Base-by-base conservation (phyloP, 2,329 filamentous ascomycete species). In the Fusarium piperis region DNA sequence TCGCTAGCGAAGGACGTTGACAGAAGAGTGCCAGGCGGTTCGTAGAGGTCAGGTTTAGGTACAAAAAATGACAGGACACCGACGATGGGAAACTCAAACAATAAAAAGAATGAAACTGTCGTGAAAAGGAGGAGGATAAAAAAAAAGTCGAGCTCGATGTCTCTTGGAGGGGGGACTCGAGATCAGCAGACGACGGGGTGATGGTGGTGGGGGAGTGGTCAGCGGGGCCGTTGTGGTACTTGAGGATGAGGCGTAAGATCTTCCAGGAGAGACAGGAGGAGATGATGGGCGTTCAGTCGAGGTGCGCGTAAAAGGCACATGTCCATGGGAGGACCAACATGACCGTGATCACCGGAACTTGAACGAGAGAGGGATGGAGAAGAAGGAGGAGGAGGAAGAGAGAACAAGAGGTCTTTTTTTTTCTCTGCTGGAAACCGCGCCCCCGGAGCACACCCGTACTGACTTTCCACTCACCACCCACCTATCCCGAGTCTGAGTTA, bases 131-230 rank as follows among this genome's bases (percentile, higher is more conserved):
- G 59, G 57, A 66, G 56, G 48, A 64, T 53, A 59, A 62, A 53
- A 44, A 65, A 65, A 38, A 41, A 53, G 58, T 74, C 61, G 58
- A 65, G 61, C 56, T 68, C 55, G 70, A 41, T 39, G 30, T 53
- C 39, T 67, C 57, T 57, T 66, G 36, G 58, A 55, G 67, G 60
- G 64, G 72, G 60, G 59, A 62, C 57, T 64, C 59, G 41, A 64
- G 70, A 76, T 76, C 74, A 76, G 74, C 74, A 73, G 74, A 75
- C 67, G 32, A 71, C 62, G 70, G 65, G 64, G 51, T 67, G 68
- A 74, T 72, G 65, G 70, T 65, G 64, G 69, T 68, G 71, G 71
- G 65, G 68, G 65, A 62, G 70, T 74, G 69, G 70, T 72, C 70
- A 72, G 70, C 70, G 70, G 70, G 74, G 74, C 66, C 64, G 70